Percentiles rank a stretch among this genome's conserved stretches.
Conservation (phyloP, 768 basidiomycete genomes). For the Tricholomella constricta region DNA sequence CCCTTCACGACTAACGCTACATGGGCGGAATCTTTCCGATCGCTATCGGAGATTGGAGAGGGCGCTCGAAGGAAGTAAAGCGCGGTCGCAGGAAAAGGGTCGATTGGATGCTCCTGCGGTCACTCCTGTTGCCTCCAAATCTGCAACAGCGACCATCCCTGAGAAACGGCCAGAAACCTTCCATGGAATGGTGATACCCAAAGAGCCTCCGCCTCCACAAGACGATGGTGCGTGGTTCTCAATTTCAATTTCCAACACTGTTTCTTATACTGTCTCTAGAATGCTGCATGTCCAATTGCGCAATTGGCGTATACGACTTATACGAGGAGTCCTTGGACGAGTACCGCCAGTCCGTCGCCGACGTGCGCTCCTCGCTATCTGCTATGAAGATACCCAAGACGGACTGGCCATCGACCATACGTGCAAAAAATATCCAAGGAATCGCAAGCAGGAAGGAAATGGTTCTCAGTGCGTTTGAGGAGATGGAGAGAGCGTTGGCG, state of each 20-base stretch:
- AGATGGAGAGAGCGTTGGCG: slow-evolving; percentile 61
- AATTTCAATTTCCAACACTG: not conserved
- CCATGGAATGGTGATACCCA: slow-evolving; percentile 59
- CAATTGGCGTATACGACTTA: slow-evolving; percentile 88
- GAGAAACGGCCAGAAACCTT: slow-evolving; percentile 35
- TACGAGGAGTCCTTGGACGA: slow-evolving; percentile 72
- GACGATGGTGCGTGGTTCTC: slow-evolving; percentile 56
- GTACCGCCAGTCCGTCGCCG: slow-evolving; percentile 57
- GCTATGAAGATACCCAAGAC: slow-evolving; percentile 49
- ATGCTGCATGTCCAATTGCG: slow-evolving; percentile 95
- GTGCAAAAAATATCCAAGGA: slow-evolving; percentile 11
- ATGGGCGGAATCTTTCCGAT: slow-evolving; percentile 62
- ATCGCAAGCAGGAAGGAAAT: slow-evolving; percentile 33
- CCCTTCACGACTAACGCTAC: slow-evolving; percentile 28
- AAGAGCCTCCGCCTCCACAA: slow-evolving; percentile 60
- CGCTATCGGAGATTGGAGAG: slow-evolving; percentile 60
- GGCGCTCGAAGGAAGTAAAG: slow-evolving; percentile 46
- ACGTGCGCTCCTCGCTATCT: slow-evolving; percentile 52
- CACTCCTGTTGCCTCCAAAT: slow-evolving; percentile 4
- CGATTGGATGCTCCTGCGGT: slow-evolving; percentile 11
- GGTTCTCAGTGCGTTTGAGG: slow-evolving; percentile 68
- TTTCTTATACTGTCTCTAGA: slow-evolving; percentile 43
- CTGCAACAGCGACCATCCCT: not conserved
- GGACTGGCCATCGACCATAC: slow-evolving; percentile 68
- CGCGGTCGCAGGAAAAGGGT: slow-evolving; percentile 32